Base-by-base conservation (phyloP, 306 rosid genomes). In the Datisca glomerata region DNA sequence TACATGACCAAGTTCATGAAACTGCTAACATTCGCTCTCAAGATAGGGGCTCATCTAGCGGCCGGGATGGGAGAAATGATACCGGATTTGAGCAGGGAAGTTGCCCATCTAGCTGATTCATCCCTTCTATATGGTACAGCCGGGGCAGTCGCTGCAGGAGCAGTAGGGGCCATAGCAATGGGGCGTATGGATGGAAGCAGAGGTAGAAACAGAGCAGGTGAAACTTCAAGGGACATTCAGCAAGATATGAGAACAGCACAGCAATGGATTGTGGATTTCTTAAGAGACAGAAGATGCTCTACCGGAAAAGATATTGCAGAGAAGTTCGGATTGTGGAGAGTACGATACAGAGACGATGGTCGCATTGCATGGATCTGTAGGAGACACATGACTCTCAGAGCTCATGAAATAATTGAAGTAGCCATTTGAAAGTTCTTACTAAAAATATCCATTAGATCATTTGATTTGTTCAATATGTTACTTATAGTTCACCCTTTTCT, bases 31-130 rank as follows among this genome's bases (percentile, higher is more conserved):
- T 75, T 89, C 31, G 85, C 95, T 48, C 91, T 89, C 24, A 89
- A 77, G 63, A 84, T 89, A 37, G 95, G 95, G 64, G 98, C 98
- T n/a, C 98, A 89, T 44, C 50, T 84, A 50, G 98, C 93, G 2
- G 83, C 76, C 16, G 95, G 95, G 43, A 75, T 80, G 93, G 96
- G 93, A 43, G 70, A 84, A 57, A 68, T 84, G 93, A 89, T 89
- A 69, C 98, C 96, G 1, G 93, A 89, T 66, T 71, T 78, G 75
- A 57, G 98, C 62, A 79, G 73, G 44, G 98, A 77, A 76, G 81
- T 89, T 22, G 92, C 96, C 20, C 91, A 73, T 61, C 61, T 89
- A 53, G 78, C 85, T 2, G 81, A 78, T 63, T 70, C 98, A 25
- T 75, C 93, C 12, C 56, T 78, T 41, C 60, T 80, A 13, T 29